These are phyloP conservation scores for Eleusine coracana DNA, from an alignment of 176 grass and related monocot species.

Conservation along the genomic window DNA sequence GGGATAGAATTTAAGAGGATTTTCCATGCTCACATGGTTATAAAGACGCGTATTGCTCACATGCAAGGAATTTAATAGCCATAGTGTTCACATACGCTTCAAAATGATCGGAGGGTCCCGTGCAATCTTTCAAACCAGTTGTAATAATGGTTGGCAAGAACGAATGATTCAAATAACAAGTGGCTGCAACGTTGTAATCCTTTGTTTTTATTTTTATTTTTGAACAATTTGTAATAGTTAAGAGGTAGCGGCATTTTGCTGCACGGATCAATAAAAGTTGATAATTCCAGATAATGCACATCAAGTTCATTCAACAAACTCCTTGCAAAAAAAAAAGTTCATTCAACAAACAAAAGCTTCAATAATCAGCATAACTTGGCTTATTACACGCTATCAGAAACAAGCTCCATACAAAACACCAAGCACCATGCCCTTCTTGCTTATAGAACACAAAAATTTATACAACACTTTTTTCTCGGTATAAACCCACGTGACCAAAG, in stretches of 20 bases:
- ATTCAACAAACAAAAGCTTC: slow-evolving; percentile 19
- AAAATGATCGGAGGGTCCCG: not conserved
- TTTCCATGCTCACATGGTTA: not conserved
- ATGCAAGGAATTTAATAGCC: not conserved
- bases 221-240: too few relatives aligned
- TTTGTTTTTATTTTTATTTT: too few relatives aligned
- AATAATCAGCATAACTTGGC: slow-evolving; percentile 27
- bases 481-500: slow-evolving; percentile 49
- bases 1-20: not conserved
- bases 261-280: not conserved
- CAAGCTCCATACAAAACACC: slow-evolving; percentile 40
- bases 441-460: slow-evolving; percentile 48
- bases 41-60: not conserved
- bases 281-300: not conserved
- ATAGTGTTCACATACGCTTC: too few relatives aligned
- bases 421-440: slow-evolving; percentile 27
- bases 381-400: slow-evolving; percentile 51
- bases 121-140: not conserved
- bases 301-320: slow-evolving; percentile 4
- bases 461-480: slow-evolving; percentile 43
- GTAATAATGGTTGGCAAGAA: not conserved
- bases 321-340: too few relatives aligned
- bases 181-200: too few relatives aligned
- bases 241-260: too few relatives aligned
- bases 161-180: not conserved